phyloP scores from a whole-genome alignment of 2,329 filamentous ascomycete genomes.

The Verticillium klebahnii region DNA sequence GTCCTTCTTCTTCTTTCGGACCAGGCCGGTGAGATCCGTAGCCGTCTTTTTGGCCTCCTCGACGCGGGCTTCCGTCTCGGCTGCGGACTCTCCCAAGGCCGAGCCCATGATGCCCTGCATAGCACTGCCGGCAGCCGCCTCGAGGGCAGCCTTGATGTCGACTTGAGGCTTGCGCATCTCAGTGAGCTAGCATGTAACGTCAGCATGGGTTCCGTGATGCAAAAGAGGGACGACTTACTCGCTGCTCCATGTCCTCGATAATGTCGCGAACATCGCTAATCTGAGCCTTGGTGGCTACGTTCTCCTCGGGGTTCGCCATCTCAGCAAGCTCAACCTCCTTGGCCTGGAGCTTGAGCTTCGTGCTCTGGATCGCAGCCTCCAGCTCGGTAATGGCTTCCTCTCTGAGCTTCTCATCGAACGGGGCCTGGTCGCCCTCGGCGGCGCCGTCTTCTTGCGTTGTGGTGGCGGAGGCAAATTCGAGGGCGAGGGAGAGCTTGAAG shows the following conservation, averaged over 20 bases:
- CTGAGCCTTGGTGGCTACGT: conserved; percentile 55
- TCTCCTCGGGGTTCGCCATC: conserved; percentile 61
- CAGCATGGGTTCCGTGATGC: neutral
- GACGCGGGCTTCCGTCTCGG: conserved; percentile 57
- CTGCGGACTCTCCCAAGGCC: conserved; percentile 56
- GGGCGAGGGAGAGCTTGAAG: conserved; percentile 90
- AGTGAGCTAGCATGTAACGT: conserved; percentile 43
- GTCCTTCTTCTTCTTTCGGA: conserved; percentile 63
- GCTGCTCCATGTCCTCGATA: conserved; percentile 71
- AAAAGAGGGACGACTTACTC: conserved; percentile 41
- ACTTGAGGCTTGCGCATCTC: conserved; percentile 64
- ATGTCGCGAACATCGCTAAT: conserved; percentile 75
- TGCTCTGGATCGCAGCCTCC: conserved; percentile 69
- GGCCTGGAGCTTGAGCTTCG: conserved; percentile 63
- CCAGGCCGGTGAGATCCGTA: conserved; percentile 68
- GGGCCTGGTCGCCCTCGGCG: conserved; percentile 39
- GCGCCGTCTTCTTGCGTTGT: conserved; percentile 47
- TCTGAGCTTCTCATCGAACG: conserved; percentile 64
- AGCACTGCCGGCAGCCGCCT: conserved; percentile 42
- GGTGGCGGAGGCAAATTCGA: conserved; percentile 87
- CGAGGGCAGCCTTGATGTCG: conserved; percentile 51
- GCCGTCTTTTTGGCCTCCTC: conserved; percentile 71
- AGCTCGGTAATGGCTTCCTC: conserved; percentile 69
- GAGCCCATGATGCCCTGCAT: conserved; percentile 59
- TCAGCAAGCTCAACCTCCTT: conserved; percentile 64